Percentiles rank a stretch among this genome's conserved stretches.
Evolutionary conservation across 257 asterid genomes (phyloP).

Genomic region (Lycium ferocissimum): DNA sequence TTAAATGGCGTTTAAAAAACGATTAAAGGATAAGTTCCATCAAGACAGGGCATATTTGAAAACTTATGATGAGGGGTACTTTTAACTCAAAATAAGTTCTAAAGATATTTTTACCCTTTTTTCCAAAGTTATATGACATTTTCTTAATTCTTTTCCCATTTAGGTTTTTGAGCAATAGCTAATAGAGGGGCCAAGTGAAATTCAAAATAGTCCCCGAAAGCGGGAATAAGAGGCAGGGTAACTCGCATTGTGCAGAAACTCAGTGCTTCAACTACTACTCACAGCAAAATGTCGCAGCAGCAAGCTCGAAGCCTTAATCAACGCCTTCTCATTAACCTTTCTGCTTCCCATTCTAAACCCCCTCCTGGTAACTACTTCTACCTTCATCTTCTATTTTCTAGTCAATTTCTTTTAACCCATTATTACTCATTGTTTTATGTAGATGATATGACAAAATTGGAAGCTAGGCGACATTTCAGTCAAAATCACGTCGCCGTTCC

Average conservation of each 20-base stretch:
- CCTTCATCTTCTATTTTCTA: not conserved
- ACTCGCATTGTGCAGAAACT: not conserved
- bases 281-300: conserved; percentile 45
- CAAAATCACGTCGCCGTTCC: conserved; percentile 46
- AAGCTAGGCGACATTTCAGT: conserved; percentile 39
- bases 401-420: not conserved
- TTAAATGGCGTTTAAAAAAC: too few relatives aligned
- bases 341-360: conserved; percentile 63
- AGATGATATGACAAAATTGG: conserved; percentile 38
- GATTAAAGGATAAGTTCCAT: too few relatives aligned
- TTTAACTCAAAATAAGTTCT: too few relatives aligned
- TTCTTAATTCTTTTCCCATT: too few relatives aligned
- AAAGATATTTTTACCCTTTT: too few relatives aligned
- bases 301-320: conserved; percentile 77
- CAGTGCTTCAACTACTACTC: conserved; percentile 33
- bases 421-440: not conserved
- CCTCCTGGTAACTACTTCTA: conserved; percentile 20
- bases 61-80: too few relatives aligned
- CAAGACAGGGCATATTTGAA: too few relatives aligned
- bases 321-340: conserved; percentile 60
- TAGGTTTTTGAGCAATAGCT: not conserved
- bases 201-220: not conserved
- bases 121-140: too few relatives aligned
- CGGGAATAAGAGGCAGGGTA: not conserved
- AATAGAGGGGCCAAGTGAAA: not conserved